These are phyloP conservation scores for Pythium apleroticum DNA, from an alignment of 352 stramenopile species.

Conservation along the genomic window DNA sequence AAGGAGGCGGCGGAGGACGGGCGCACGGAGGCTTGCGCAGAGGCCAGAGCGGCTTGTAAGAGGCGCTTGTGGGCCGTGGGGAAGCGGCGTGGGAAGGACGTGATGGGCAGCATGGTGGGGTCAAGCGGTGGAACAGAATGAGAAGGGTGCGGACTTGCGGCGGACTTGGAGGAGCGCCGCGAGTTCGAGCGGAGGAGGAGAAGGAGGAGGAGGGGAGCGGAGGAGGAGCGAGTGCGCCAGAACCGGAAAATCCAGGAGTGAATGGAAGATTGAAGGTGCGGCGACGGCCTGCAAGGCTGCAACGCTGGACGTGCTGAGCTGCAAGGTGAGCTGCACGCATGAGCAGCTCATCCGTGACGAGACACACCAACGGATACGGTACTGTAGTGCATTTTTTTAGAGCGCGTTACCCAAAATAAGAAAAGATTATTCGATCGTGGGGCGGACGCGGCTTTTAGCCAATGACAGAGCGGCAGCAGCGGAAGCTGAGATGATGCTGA, in stretches of 20 bases:
- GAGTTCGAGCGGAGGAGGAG: not conserved
- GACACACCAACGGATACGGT: not conserved
- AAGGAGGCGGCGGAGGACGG: slow-evolving; percentile 8
- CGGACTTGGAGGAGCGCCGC: not conserved
- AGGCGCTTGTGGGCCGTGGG: slow-evolving; percentile 67
- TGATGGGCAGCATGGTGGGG: slow-evolving; percentile 71
- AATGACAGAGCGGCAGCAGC: not conserved
- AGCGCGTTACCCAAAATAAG: slow-evolving; percentile 20
- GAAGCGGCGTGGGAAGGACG: slow-evolving; percentile 79
- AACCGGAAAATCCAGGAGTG: slow-evolving; percentile 22
- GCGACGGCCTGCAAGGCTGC: not conserved
- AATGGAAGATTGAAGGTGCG: slow-evolving; percentile 4
- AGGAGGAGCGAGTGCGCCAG: slow-evolving; percentile 3
- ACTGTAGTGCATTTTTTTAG: slow-evolving; percentile 2
- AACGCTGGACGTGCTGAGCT: not conserved
- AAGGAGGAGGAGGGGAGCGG: slow-evolving; percentile 1
- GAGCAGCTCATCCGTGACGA: no score
- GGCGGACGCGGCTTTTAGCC: not conserved
- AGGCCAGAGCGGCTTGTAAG: slow-evolving; percentile 25
- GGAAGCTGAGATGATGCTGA: not conserved
- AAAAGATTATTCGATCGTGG: not conserved
- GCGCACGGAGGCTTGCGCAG: slow-evolving; percentile 15
- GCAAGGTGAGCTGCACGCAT: not conserved
- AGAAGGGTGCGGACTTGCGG: not conserved
- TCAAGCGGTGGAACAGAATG: not conserved